Base-by-base conservation (phyloP, 116 monocot genomes). In the Cymodocea nodosa region DNA sequence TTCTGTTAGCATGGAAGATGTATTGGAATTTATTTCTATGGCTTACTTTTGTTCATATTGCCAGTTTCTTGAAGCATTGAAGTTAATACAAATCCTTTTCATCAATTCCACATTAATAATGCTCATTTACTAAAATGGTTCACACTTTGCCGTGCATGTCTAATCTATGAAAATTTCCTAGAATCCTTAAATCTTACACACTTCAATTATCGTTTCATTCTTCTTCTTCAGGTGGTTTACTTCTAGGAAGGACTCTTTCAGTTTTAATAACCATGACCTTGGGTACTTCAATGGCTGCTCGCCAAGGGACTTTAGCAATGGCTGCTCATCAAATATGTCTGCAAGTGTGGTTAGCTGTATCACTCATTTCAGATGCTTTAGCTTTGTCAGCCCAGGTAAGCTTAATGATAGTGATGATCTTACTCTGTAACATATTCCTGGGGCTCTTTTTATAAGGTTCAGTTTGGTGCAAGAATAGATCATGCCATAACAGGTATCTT, bases 301-400 rank as follows among this genome's bases (percentile, higher is more conserved):
- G 82, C 20, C 81, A 76, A 59, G 91, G 97, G 13, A 86, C 97
- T 59, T 17, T 90, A 23, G 79, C 87, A 51, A 97, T 97, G 97
- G 97, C 97, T 56, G 91, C 87, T 75, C 91, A 97, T 78, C 97
- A 91, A 64, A 91, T 97, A 63, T 97, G 97, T 64, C 74, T 91
- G 73, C 91, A 97, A 79, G 83, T 97, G 57, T 97, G 97, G 97
- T 72, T 97, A 71, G 87, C 91, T 68, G 97, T 97, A 62, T 97
- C 91, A 64, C 81, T 97, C 30, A 83, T 91, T 75, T 82, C 86
- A 60, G 92, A 98, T 83, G 92, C 89, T 59, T 76, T 98, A 69
- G 92, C 88, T 68, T 75, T 86, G 74, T 88, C 88, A 71, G 85
- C 81, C 11, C 87, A 97, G 88, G 87, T 75, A 52, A 35, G 62